Evolutionary conservation across 2,329 filamentous ascomycete species (phyloP), one percentile per base, ranked within the genome.

Genomic region (Aspergillus proliferans): DNA sequence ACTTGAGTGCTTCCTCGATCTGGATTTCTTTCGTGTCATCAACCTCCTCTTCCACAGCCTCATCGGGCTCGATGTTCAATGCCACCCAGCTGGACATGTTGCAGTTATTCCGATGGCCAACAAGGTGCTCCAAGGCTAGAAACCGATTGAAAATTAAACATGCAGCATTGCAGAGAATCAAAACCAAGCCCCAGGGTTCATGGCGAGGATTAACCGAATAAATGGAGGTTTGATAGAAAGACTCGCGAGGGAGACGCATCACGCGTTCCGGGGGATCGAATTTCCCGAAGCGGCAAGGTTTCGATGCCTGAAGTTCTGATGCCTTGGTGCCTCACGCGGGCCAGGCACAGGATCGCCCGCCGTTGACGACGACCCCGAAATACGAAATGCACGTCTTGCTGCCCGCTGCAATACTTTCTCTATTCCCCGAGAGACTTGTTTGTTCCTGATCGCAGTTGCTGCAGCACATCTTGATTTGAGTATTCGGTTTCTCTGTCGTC

Each of bases 1-100:
- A 81, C 71, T 96, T 97, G 53, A 98, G 76, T 43, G 93, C 91
- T 72, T 98, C 93, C 63, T 98, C 93, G 63, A 97, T 92, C 77
- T 95, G 91, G 46, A 98, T 84, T 69, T 97, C 92, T 67, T 92
- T 93, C 30, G 91, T 95, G 61, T 93, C 90, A 67, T 98, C 93
- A 63, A 95, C 76, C 70, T 96, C 91, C 60, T 95, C 88, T 65
- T 95, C 90, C 55, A 86, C 76, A 50, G 88, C 88, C 63, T 94
- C 88, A 71, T 96, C 93, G 8, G 88, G 87, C 70, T 96, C 91
- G 71, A 97, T 82, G 67, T 98, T 98, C 69, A 96, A 84, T 47
- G 92, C 88, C 62, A 86, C 83, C 73, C 94, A 97, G 60, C 82
- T 79, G 34, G 76, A 71, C 76, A 77, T 77, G 51, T 41, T 64